Base-by-base conservation (phyloP, 441 rosid species). In the Euphorbia celastroides region DNA sequence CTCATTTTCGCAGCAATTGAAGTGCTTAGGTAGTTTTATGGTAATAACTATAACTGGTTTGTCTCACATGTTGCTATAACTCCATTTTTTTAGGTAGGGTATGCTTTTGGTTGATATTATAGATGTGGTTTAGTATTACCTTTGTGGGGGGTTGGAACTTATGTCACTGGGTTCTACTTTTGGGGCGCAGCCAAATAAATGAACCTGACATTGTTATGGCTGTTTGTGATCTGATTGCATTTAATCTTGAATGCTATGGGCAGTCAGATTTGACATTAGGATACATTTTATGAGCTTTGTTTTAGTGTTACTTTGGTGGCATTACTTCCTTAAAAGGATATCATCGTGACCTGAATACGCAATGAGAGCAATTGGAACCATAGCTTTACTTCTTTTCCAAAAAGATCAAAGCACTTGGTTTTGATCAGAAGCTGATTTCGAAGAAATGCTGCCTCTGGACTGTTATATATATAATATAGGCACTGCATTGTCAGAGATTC, bases 11-110 rank as follows among this genome's bases (percentile, higher is more conserved):
- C n/a, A 27, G 19, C 1, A 26, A 42, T n/a, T 41, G 22, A 32
- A 36, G 32, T 26, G 12, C 30, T 34, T 19, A 55, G 23, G 11
- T 58, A 48, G 62, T 67, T 34, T 31, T 23, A 52, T 13, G 8
- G 16, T 62, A 41, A 44, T 41, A 48, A 27, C 5, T 32, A 52
- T 60, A 54, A 71, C 38, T 19, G 44, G 66, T 69, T 13, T 62
- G 62, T 25, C 64, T 48, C 66, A 32, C 31, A 36, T 68, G 12
- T 65, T 20, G 51, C 54, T 65, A 16, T 34, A 19, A 19, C 57
- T 20, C 17, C 32, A 30, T 55, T 41, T 57, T 31, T 44, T 56
- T 62, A 22, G 22, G 12, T 9, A 38, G 44, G 30, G 58, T n/a
- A n/a, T n/a, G n/a, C 31, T 64, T 30, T 5, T 12, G 42, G 64